These are phyloP conservation scores for Scheffersomyces segobiensis DNA, from an alignment of 1,139 yeast species.

Conservation along the genomic window DNA sequence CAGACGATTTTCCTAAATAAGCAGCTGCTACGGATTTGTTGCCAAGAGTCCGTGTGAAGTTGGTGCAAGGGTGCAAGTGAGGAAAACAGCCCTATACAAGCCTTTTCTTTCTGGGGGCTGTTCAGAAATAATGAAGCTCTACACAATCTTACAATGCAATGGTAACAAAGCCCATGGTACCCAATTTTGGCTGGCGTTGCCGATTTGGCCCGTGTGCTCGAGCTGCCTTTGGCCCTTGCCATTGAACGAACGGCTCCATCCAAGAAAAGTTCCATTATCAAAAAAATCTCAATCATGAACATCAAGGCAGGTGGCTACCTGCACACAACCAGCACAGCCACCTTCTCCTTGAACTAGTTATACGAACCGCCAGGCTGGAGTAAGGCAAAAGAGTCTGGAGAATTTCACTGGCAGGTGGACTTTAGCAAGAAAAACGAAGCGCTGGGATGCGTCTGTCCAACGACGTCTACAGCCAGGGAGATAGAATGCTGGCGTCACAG, in stretches of 20 bases:
- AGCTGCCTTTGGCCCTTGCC: background rate
- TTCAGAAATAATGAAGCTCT: background rate
- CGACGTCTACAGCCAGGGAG: background rate
- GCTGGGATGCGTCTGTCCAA: background rate
- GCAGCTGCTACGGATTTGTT: background rate
- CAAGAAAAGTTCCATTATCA: background rate
- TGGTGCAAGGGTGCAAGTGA: background rate
- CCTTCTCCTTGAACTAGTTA: background rate
- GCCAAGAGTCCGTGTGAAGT: background rate
- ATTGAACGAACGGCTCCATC: background rate
- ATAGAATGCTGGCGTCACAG: background rate
- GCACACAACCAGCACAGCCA: slow-evolving; percentile 1
- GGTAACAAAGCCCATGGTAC: background rate
- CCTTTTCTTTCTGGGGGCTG: background rate
- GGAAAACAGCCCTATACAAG: background rate
- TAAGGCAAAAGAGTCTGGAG: background rate
- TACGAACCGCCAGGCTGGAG: background rate
- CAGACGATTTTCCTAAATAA: background rate
- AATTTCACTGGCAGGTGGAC: background rate
- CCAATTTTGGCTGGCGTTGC: background rate
- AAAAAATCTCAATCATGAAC: background rate
- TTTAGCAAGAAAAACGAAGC: too few relatives aligned
- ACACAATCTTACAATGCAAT: background rate
- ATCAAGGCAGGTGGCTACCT: background rate
- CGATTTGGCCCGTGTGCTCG: background rate